Base-by-base conservation (phyloP, 2,329 filamentous ascomycete species). In the Botryotinia globosa region DNA sequence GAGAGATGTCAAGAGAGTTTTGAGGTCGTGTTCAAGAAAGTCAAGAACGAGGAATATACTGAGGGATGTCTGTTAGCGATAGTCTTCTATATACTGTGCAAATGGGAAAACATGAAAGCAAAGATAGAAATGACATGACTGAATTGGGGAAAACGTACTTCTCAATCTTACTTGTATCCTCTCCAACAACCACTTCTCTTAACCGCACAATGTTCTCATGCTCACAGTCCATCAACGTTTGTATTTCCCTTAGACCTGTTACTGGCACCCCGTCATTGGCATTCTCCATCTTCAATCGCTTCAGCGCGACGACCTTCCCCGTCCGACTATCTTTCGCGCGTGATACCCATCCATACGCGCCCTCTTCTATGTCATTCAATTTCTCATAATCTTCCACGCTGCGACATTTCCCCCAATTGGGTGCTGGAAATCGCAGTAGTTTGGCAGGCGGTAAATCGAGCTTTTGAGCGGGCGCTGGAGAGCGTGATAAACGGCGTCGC, bases 351-450 rank as follows among this genome's bases (percentile, higher is more conserved):
- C 96, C 96, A 82, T 99, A 99, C 14, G 94, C 94, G 51, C 96
- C 96, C 84, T 99, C 96, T 82, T 98, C 96, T 79, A 99, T 99
- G 81, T 96, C 92, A 82, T 99, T 99, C 73, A 99, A 86, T 77
- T 93, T 92, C 79, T 98, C 93, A 83, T 94, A 99, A 80, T 93
- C 91, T 79, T 95, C 92, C 39, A 97, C 91, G 80, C 92, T 92
- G 74, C 92, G 87, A 79, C 91, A 92, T 73, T 84, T 85, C 68
- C 88, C 87, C 89, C 94, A 97, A 77, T 84, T 82, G 16, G 88
- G 87, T 22, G 86, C 85, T 16, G 91, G 87, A 79, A 97, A 94
- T 18, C 92, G 89, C 59, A 98, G 82, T 3, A 97, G 85, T 75
- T 87, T 89, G 2, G 87, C 82, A 51, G 85, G 83, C 7, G 79